Evolutionary conservation across 2,329 filamentous ascomycete species (phyloP).

Genomic region (Fusarium piperis): DNA sequence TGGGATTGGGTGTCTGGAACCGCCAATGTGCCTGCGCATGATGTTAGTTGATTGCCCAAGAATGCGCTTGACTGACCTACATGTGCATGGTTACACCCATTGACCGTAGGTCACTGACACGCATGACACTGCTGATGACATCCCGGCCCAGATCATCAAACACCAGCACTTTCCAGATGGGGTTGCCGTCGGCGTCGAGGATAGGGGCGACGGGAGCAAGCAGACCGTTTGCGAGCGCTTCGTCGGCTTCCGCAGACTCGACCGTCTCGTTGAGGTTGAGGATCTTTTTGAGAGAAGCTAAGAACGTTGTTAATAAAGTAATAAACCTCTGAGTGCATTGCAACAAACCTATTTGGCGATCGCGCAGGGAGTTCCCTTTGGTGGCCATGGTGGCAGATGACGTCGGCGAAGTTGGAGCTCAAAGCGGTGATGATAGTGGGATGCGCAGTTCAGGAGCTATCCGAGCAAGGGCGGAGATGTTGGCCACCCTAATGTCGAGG

Average conservation of each 20-base stretch:
- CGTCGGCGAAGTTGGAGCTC: slow-evolving; percentile 27
- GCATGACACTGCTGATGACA: slow-evolving; percentile 94
- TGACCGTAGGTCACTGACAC: slow-evolving; percentile 89
- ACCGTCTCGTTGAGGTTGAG: slow-evolving; percentile 89
- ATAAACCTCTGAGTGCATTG: not conserved
- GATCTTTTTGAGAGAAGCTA: slow-evolving; percentile 93
- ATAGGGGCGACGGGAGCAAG: slow-evolving; percentile 79
- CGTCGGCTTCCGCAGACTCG: slow-evolving; percentile 68
- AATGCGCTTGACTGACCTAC: slow-evolving; percentile 57
- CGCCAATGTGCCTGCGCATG: slow-evolving; percentile 75
- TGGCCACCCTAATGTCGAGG: not conserved
- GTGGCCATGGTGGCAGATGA: slow-evolving; percentile 54
- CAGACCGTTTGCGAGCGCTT: slow-evolving; percentile 70
- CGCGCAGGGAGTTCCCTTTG: slow-evolving; percentile 58
- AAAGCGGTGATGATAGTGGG: slow-evolving; percentile 34
- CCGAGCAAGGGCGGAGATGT: slow-evolving; percentile 6
- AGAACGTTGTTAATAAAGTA: slow-evolving; percentile 5
- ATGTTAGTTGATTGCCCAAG: slow-evolving; percentile 33
- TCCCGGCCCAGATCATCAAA: slow-evolving; percentile 93
- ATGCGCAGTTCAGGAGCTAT: slow-evolving; percentile 32
- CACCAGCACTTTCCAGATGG: slow-evolving; percentile 97
- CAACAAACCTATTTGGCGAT: slow-evolving; percentile 59
- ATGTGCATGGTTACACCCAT: slow-evolving; percentile 98
- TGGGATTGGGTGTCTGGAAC: slow-evolving; percentile 86
- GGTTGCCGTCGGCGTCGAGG: slow-evolving; percentile 85